Base-by-base conservation (phyloP, 805 yeast genomes). In the Cyberlindnera xylosilytica region DNA sequence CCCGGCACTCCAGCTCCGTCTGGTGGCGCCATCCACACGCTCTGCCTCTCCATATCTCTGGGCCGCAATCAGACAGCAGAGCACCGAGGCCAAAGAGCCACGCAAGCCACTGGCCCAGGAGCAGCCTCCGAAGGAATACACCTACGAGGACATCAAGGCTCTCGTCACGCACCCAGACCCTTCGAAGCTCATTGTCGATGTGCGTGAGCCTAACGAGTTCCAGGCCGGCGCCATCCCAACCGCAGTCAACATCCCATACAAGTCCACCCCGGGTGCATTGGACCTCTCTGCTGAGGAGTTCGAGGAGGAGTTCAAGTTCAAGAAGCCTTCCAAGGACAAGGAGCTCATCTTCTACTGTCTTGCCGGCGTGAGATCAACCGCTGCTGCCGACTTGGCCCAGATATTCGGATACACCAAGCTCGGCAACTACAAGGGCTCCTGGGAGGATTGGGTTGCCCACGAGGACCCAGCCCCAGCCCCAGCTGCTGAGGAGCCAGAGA, bases 231-330 rank as follows among this genome's bases (percentile, higher is more conserved):
- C 76, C 59, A 84, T 91, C 53, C 97, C 97, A 22, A 75, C 78
- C 12, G 83, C 98, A 6, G 64, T 90, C 43, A 93, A 93, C 60
- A 76, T 91, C 44, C 98, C 99, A 16, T 83, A 81, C 67, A 88
- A 88, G 58, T 79, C 93, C 4, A 78, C 90, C 11, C 98, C 98
- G 0, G 96, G 96, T 17, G 98, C 98, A 0, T 72, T 91, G 46
- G 88, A 87, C 37, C 74, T 91, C 38, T 65, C 81, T 1, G 73
- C 75, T 6, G 95, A 86, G 41, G 96, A 87, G 51, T 91, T 93
- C 57, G 74, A 79, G 55, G 86, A 84, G 28, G 71, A 78, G 36
- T 88, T 90, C 67, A 91, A 95, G 12, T 81, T 89, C 57, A 72
- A 71, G 12, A 91, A 91, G 68, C 99, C 99, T 3, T 53, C 66